Base-by-base conservation (phyloP, 2,329 filamentous ascomycete species). In the Verruconis gallopava region DNA sequence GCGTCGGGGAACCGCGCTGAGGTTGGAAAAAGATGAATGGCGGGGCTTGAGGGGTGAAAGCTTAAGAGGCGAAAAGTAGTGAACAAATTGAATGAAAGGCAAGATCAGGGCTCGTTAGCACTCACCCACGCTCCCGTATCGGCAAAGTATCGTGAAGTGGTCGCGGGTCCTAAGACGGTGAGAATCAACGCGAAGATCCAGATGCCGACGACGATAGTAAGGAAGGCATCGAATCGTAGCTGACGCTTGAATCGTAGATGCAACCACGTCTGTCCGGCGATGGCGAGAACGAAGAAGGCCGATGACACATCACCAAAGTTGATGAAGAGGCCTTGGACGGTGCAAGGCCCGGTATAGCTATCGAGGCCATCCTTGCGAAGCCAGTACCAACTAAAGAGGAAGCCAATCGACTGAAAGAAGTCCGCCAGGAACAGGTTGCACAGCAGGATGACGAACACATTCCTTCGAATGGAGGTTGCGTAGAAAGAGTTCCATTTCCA, bases 361-460 rank as follows among this genome's bases (percentile, higher is more conserved):
- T 61, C 40, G 34, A 73, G 69, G 37, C 61, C 62, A 42, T 67
- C 51, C 6, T 61, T 49, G 2, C 53, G 48, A 6, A 69, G 57
- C 65, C 67, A 73, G 46, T 67, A 60, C 32, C 68, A 49, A 22
- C 64, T 68, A 21, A 45, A 28, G 40, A 72, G 59, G 47, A 72
- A 72, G 0, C 65, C 67, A 15, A 70, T 53, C 0, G 68, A 63
- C 51, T 71, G 68, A 48, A 67, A 65, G n/a, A 72, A 58, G 56
- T 72, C 69, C 4, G 68, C 69, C 32, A 73, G 46, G 2, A 72
- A 55, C 12, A 73, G 59, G 44, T 72, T 71, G 53, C 68, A 71
- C 39, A 72, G 71, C 18, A 72, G 60, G 30, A 72, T 53, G n/a
- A 72, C 57, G 42, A 69, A 71, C 54, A 72, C 68, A 48, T 72